Evolutionary conservation across 73 alveolate genomes (phyloP).

Genomic region (Breviolum minutum): DNA sequence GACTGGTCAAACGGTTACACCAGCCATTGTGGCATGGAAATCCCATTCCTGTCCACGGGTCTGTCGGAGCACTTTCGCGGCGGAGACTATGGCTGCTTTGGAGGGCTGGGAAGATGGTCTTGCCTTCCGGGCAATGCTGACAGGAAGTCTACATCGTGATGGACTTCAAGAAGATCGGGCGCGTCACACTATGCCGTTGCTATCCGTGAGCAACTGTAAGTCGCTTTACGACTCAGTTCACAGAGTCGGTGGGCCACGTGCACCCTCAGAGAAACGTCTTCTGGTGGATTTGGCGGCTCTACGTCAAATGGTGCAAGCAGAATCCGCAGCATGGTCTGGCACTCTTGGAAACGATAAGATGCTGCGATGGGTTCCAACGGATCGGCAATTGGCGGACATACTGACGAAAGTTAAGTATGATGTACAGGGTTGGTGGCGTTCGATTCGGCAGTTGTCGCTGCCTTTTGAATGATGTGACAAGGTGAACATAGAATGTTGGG

Average conservation of each 20-base stretch:
- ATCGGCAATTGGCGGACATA: background rate
- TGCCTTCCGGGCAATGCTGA: background rate
- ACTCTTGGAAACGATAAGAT: background rate
- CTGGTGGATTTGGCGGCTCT: background rate
- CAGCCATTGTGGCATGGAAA: background rate
- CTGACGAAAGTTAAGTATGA: background rate
- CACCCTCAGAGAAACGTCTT: background rate
- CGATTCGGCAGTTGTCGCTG: background rate
- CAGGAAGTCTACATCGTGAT: background rate
- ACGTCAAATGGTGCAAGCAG: background rate
- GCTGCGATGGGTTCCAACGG: background rate
- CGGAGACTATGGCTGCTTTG: conserved; percentile 27
- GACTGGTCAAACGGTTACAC: background rate
- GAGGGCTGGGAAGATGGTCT: background rate
- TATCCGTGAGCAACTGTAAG: background rate
- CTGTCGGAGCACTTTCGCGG: conserved; percentile 24
- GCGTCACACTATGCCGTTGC: background rate
- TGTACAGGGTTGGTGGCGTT: background rate
- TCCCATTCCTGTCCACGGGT: conserved; percentile 18
- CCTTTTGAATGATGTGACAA: background rate
- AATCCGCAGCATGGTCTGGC: background rate
- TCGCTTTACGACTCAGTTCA: background rate
- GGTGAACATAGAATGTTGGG: background rate
- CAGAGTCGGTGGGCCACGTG: background rate
- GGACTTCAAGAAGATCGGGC: too few species aligned